Evolutionary conservation across 169 alveolate genomes (phyloP).

Genomic region (Babesia divergens): DNA sequence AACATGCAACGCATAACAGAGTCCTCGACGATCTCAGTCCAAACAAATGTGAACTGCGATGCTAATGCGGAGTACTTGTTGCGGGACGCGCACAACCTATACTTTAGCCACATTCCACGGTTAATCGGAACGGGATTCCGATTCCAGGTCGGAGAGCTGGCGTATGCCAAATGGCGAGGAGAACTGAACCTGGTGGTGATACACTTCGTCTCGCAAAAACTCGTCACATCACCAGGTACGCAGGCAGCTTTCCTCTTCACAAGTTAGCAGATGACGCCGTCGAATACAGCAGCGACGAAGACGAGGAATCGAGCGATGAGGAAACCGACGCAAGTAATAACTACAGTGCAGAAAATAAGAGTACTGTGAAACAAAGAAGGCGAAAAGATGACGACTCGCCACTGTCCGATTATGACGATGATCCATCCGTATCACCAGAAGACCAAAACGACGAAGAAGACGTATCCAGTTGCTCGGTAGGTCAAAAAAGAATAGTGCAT

Average conservation of each 20-base stretch:
- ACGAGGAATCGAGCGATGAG: not conserved
- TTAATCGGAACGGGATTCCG: constrained; percentile 26
- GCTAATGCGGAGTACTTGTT: not conserved
- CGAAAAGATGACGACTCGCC: no score
- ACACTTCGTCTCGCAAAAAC: constrained; percentile 53
- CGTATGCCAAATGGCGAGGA: constrained; percentile 42
- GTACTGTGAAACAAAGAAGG: no score
- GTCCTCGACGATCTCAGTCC: not conserved
- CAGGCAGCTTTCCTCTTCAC: not conserved
- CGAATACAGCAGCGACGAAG: not conserved
- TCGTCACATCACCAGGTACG: constrained; percentile 20
- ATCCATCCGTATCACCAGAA: no score
- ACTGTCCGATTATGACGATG: no score
- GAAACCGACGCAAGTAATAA: not conserved
- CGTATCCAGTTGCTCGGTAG: no score
- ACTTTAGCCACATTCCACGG: constrained; percentile 56
- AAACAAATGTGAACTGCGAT: not conserved
- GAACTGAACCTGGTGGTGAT: constrained; percentile 54
- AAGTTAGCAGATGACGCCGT: not conserved
- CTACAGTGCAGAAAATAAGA: no score
- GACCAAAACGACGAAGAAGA: no score
- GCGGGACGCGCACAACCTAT: constrained; percentile 47
- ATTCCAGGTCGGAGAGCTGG: constrained; percentile 59
- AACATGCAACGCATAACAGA: not conserved
- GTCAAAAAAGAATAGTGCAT: no score